Evolutionary conservation across 257 asterid species (phyloP).

Genomic region (Coffea canephora): DNA sequence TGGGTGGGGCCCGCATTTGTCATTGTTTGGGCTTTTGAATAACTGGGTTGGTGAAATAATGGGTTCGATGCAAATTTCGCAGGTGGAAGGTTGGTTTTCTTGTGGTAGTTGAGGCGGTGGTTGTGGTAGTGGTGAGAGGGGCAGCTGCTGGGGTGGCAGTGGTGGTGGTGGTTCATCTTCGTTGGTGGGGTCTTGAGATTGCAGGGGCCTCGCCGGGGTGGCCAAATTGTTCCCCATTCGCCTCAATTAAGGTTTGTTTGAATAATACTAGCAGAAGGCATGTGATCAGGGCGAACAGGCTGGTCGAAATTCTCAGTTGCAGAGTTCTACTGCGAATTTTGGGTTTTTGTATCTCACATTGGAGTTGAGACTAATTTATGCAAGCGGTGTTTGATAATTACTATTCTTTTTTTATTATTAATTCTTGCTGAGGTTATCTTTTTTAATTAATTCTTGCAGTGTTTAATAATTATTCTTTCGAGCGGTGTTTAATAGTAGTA

Average conservation of each 20-base stretch:
- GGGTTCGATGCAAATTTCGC: slow-evolving; percentile 69
- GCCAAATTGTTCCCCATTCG: slow-evolving; percentile 14
- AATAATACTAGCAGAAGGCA: not conserved
- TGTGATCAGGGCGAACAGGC: not conserved
- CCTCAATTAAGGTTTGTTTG: not conserved
- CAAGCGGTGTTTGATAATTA: no score
- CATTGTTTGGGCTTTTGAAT: slow-evolving; percentile 17
- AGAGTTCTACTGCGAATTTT: no score
- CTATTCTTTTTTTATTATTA: no score
- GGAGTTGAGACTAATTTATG: no score
- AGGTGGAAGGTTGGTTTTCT: slow-evolving; percentile 29
- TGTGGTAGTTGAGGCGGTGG: not conserved
- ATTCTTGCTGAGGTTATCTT: no score
- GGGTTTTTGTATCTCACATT: not conserved
- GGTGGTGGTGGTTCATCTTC: slow-evolving; percentile 6
- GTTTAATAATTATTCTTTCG: no score
- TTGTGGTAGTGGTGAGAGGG: not conserved
- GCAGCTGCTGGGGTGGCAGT: not conserved
- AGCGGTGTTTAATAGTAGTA: no score
- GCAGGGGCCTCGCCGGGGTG: not conserved
- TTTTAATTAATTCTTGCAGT: no score
- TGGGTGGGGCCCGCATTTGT: slow-evolving; percentile 45
- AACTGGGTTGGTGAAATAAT: slow-evolving; percentile 11
- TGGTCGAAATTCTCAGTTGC: not conserved
- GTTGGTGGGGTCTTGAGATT: not conserved